These are phyloP conservation scores for Calonectria pseudoturangicola DNA, from an alignment of 2,329 filamentous ascomycete species.

Conservation along the genomic window DNA sequence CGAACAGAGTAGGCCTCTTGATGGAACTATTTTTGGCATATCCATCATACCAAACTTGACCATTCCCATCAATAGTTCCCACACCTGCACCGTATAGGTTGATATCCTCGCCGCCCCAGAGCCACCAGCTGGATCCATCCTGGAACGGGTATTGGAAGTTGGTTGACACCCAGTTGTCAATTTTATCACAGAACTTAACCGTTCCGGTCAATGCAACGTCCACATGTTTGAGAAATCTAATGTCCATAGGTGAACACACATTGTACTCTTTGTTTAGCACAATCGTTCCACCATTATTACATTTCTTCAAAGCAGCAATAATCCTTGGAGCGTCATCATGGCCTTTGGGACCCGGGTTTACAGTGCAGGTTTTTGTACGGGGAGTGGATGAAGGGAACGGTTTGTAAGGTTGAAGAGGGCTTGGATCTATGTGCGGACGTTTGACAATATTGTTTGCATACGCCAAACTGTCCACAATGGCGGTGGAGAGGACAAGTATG, in stretches of 20 bases:
- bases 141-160: conserved; percentile 79
- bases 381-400: neutral
- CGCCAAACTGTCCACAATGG: neutral
- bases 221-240: conserved; percentile 77
- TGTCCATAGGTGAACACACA: conserved; percentile 77
- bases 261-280: conserved; percentile 76
- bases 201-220: conserved; percentile 75
- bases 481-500: neutral
- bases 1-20: conserved; percentile 76
- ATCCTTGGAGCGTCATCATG: conserved; percentile 37
- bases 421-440: neutral
- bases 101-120: conserved; percentile 60
- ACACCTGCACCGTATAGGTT: conserved; percentile 76
- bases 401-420: conserved; percentile 9
- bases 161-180: conserved; percentile 79
- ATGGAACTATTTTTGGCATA: conserved; percentile 68
- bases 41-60: conserved; percentile 78
- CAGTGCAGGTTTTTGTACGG: conserved; percentile 45
- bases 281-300: conserved; percentile 78
- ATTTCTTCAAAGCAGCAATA: conserved; percentile 55
- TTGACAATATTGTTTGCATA: neutral
- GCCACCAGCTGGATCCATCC: conserved; percentile 68
- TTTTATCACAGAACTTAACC: conserved; percentile 78
- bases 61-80: conserved; percentile 74
- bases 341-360: conserved; percentile 45